Conservation (phyloP, 495 filamentous ascomycete species). For the Pyrenula massariospora region DNA sequence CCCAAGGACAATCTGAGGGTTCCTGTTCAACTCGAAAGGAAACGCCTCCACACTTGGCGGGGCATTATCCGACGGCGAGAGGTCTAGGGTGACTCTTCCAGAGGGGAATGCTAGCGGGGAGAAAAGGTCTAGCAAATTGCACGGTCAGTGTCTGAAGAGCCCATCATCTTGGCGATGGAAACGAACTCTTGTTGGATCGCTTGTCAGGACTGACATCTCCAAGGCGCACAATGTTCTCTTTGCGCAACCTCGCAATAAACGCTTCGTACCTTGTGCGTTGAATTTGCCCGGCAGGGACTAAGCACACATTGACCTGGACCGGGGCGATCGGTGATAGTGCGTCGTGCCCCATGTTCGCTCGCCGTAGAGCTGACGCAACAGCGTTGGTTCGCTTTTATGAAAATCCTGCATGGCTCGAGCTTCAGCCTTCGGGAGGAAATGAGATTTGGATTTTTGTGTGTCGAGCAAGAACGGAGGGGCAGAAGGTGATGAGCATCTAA, state of each 20-base stretch:
- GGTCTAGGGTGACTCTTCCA: conserved; percentile 81
- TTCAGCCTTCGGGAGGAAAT: too few relatives aligned
- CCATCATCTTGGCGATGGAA: background rate
- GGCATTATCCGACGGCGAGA: conserved; percentile 67
- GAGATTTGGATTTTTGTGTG: too few relatives aligned
- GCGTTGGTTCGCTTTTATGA: background rate
- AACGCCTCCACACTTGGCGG: conserved; percentile 65
- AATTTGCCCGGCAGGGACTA: conserved; percentile 79
- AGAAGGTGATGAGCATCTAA: too few relatives aligned
- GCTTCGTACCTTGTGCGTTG: conserved; percentile 65
- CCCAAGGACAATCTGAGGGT: conserved; percentile 68
- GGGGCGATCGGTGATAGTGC: conserved; percentile 79
- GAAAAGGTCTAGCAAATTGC: conserved; percentile 69
- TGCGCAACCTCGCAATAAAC: conserved; percentile 67
- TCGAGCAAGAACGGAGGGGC: too few relatives aligned
- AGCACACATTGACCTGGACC: conserved; percentile 70
- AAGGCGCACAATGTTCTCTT: conserved; percentile 74
- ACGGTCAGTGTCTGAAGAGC: conserved; percentile 17
- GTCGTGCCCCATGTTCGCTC: conserved; percentile 67
- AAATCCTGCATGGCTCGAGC: background rate
- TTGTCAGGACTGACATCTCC: conserved; percentile 84
- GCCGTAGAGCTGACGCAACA: conserved; percentile 5
- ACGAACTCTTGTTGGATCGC: conserved; percentile 77
- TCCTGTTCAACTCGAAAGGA: conserved; percentile 76
- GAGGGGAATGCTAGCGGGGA: conserved; percentile 85